These are phyloP conservation scores for Chalaropsis thielavioides DNA, from an alignment of 2,329 filamentous ascomycete genomes.

Conservation along the genomic window DNA sequence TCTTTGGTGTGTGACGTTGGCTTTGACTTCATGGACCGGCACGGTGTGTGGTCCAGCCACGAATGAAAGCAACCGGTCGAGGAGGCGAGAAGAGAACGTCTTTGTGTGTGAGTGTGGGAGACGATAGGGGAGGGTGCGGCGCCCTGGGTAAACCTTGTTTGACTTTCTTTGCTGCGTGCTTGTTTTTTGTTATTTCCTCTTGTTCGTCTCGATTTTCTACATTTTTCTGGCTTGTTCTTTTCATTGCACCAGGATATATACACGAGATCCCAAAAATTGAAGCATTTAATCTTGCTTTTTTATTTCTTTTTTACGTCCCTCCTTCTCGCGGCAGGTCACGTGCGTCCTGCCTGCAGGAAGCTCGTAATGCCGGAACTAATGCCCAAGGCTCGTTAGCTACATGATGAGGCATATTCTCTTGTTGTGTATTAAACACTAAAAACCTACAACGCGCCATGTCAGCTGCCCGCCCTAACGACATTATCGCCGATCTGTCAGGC, in stretches of 20 bases:
- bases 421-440: neutral
- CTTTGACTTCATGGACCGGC: too few relatives aligned
- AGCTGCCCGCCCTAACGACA: constrained; percentile 9
- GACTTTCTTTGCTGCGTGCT: neutral
- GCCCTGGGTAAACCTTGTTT: constrained; percentile 1
- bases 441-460: neutral
- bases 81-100: too few relatives aligned
- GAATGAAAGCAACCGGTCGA: too few relatives aligned
- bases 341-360: neutral
- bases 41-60: too few relatives aligned
- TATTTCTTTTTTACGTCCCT: neutral
- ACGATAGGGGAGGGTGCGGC: neutral
- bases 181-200: neutral
- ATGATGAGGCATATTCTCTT: neutral
- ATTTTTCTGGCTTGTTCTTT: constrained; percentile 2
- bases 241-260: constrained; percentile 4
- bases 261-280: neutral
- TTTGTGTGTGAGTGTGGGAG: too few relatives aligned
- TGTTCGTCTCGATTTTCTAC: neutral
- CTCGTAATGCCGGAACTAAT: neutral
- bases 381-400: too few relatives aligned
- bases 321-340: neutral
- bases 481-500: constrained; percentile 8
- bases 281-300: neutral
- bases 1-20: too few relatives aligned